Evolutionary conservation across 1,139 yeast species (phyloP), one percentile per base, ranked within the genome.

Genomic region (Geotrichum cucujoidarum): DNA sequence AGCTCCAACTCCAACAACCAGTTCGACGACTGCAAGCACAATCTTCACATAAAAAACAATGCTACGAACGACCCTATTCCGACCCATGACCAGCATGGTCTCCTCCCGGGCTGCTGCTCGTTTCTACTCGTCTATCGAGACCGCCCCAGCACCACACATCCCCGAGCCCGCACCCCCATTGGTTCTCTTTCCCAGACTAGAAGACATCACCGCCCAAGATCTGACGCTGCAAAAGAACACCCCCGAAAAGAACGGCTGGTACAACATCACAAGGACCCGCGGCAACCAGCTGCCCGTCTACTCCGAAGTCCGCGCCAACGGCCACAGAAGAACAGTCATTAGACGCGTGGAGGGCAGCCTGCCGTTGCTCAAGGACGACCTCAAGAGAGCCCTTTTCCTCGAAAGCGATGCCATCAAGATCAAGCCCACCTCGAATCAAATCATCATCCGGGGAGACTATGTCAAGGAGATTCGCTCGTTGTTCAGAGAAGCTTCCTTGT

Each of bases 241-340:
- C 3, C 24, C 40, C 25, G 13, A 39, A 6, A 32, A 38, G n/a
- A 13, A 41, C n/a, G 50, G 38, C 18, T 65, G 69, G 68, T 66
- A 65, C 55, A 45, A 41, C 32, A 55, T 66, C 14, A 53, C 57
- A 22, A 58, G 68, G 21, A 56, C 68, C 1, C 53, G 65, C 29
- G 55, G 59, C n/a, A 66, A 66, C 22, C 58, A 61, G 46, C 57
- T 65, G 30, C 70, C 70, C 4, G 66, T 66, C 1, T 66, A 66
- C 53, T 56, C 60, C 13, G 67, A 65, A 44, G 54, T 55, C 49
- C 59, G 60, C 42, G 59, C 57, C 30, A 63, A 65, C 43, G 66
- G 66, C n/a, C 59, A 58, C 32, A 57, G 60, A 21, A 62, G 65
- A 55, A 66, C 70, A 1, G 57, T 65, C 41, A 57, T 66, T 18